Base-by-base conservation (phyloP, 306 rosid genomes). In the Vigna hirtella region DNA sequence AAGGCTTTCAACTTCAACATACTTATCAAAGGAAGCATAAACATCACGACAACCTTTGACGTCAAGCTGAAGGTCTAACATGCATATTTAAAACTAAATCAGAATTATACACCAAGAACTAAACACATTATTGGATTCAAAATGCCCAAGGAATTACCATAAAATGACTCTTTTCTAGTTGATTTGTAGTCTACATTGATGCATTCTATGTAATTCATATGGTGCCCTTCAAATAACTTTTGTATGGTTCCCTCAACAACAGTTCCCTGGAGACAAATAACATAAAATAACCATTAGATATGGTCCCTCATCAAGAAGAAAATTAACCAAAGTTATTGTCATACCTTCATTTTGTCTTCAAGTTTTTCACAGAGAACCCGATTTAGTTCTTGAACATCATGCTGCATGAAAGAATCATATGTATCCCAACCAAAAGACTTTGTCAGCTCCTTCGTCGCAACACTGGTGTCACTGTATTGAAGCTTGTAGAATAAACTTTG, bases 241-340 rank as follows among this genome's bases (percentile, higher is more conserved):
- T 93, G 98, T 85, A 93, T 93, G 18, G 98, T 93, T 75, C 98
- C 98, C 93, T 93, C 98, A 38, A 93, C 98, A 71, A 93, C 98
- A 52, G 98, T 93, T 86, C 97, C 98, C 98, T 93, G 70, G 34
- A 48, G 48, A 72, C 34, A 78, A 64, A 26, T 45, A 66, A 64
- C 49, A 82, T 82, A 55, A 55, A 43, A 76, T 15, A 61, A 42
- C 45, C 51, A 34, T 81, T 73, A 77, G 52, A 66, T 58, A 48
- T 17, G 49, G 38, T 20, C 59, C 40, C 42, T 62, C 50, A 67
- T 73, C 20, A 71, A 20, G 48, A 40, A 62, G 65, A 50, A 77
- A 61, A 59, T 24, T 57, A 59, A 82, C 47, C 51, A 43, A 61
- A 59, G 65, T 11, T 51, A 65, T 7, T 30, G 6, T 42, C 24